phyloP scores from a whole-genome alignment of 73 alveolate species.

The Paramecium tetraurelia region DNA sequence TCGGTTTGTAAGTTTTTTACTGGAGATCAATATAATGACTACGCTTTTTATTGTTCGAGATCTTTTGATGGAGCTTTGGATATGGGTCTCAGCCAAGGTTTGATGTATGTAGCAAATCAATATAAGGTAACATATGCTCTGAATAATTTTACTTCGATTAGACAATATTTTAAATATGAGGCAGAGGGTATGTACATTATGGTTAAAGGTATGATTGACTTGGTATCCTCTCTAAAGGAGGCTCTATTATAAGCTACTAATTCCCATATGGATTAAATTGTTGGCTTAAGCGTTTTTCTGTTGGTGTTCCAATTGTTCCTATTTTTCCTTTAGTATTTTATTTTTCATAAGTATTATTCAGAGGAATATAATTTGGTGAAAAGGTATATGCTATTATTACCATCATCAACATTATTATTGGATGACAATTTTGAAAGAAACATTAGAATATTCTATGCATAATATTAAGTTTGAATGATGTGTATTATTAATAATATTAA shows the following conservation, averaged over 20 bases:
- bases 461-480: background rate
- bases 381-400: slow-evolving; percentile 17
- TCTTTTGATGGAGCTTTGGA: slow-evolving; percentile 15
- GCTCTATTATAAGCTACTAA: background rate
- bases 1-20: background rate
- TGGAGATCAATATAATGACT: background rate
- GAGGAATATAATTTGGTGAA: background rate
- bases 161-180: background rate
- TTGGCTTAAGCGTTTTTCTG: background rate
- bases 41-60: background rate
- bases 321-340: background rate
- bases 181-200: slow-evolving; percentile 12
- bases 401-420: slow-evolving; percentile 23
- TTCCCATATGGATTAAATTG: background rate
- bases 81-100: background rate
- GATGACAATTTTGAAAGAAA: slow-evolving; percentile 28
- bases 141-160: slow-evolving; percentile 26
- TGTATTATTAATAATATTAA: background rate
- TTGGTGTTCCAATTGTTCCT: background rate
- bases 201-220: background rate
- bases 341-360: background rate
- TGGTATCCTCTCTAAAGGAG: background rate
- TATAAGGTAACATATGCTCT: background rate
- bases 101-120: background rate
- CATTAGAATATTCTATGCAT: background rate